These are phyloP conservation scores for Schizochytrium sp. DNA, from an alignment of 108 stramenopile species.

Conservation along the genomic window DNA sequence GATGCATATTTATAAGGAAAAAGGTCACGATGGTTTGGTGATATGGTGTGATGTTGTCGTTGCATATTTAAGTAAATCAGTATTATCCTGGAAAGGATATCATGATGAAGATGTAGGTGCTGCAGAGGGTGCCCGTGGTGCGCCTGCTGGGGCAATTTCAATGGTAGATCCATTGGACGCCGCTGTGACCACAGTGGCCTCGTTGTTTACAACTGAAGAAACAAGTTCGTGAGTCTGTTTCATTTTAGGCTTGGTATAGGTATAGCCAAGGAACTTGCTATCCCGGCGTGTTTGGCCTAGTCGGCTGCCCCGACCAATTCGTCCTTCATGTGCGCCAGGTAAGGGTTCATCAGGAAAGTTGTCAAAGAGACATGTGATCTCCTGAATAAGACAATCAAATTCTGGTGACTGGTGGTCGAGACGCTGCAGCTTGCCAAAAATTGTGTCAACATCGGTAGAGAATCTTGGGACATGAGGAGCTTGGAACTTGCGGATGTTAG, in stretches of 20 bases:
- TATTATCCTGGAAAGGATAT: not conserved
- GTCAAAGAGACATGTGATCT: constrained; percentile 75
- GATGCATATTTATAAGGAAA: too few relatives aligned
- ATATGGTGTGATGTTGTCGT: too few relatives aligned
- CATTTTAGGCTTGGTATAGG: constrained; percentile 67
- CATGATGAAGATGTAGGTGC: not conserved
- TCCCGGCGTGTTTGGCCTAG: constrained; percentile 60
- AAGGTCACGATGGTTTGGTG: too few relatives aligned
- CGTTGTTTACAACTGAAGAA: constrained; percentile 15
- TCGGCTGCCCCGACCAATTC: constrained; percentile 64
- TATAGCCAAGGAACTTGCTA: constrained; percentile 73
- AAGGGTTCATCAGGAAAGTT: constrained; percentile 68
- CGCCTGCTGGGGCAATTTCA: not conserved
- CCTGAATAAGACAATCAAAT: constrained; percentile 63
- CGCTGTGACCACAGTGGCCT: not conserved
- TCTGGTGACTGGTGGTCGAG: constrained; percentile 60
- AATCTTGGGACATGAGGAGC: constrained; percentile 76
- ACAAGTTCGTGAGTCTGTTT: constrained; percentile 60
- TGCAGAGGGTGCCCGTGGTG: not conserved
- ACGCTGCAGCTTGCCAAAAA: constrained; percentile 64
- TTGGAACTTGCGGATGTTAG: constrained; percentile 52
- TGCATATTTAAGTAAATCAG: not conserved
- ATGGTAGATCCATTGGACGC: not conserved
- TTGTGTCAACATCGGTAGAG: constrained; percentile 53
- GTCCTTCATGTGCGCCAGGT: constrained; percentile 64